Evolutionary conservation across 1,284 basidiomycete species (phyloP).

Genomic region (Inonotus hispidus): DNA sequence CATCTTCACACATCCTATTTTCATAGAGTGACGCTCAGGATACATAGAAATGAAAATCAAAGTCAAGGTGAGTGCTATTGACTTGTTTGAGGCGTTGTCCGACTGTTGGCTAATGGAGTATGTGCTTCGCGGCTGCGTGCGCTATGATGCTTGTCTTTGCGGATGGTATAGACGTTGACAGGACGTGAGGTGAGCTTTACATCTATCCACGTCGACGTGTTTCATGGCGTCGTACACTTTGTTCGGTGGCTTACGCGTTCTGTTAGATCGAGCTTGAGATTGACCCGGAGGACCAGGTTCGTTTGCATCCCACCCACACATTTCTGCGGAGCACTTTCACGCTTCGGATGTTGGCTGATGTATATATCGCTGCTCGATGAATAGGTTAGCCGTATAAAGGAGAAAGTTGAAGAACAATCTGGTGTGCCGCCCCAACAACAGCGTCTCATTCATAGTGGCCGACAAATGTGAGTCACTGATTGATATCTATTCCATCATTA

Average conservation of each 20-base stretch:
- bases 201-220: background rate
- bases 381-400: constrained; percentile 94
- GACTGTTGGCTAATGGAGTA: constrained; percentile 13
- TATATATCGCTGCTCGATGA: background rate
- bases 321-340: background rate
- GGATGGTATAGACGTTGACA: constrained; percentile 69
- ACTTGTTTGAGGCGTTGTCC: background rate
- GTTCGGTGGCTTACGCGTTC: background rate
- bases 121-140: background rate
- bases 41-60: constrained; percentile 61
- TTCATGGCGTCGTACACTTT: background rate
- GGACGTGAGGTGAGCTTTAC: constrained; percentile 74
- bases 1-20: background rate
- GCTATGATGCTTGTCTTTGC: background rate
- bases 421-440: constrained; percentile 98
- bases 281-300: constrained; percentile 84
- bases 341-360: background rate
- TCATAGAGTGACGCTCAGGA: background rate
- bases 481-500: no score
- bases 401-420: constrained; percentile 98
- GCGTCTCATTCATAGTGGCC: constrained; percentile 89
- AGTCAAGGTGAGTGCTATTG: constrained; percentile 56
- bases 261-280: constrained; percentile 92
- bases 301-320: constrained; percentile 21
- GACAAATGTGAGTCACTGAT: constrained; percentile 78